Percentiles rank a stretch among this genome's conserved stretches.
Evolutionary conservation across 177 flowering plant species (phyloP).

Genomic region (Vitis hybrid): DNA sequence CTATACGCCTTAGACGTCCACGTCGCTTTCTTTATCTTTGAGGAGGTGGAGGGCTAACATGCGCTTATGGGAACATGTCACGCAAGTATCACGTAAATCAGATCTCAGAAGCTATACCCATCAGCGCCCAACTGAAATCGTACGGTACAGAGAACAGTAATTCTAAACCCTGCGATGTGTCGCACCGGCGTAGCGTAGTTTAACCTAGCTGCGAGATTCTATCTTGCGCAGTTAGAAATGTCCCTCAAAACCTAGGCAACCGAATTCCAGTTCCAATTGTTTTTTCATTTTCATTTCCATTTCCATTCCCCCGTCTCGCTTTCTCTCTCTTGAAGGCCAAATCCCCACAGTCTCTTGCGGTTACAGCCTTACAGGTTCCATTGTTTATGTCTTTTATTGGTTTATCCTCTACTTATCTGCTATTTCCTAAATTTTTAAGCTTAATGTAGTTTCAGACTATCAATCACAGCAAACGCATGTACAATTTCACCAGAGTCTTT

Average conservation of each 20-base stretch:
- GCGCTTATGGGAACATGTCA: too few relatives aligned
- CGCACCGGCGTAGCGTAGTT: too few relatives aligned
- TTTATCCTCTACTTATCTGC: neutral
- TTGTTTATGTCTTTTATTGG: neutral
- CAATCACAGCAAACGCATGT: neutral
- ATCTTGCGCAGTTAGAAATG: conserved; percentile 6
- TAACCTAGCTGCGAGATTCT: neutral
- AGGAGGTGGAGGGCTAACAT: too few relatives aligned
- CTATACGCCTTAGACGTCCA: too few relatives aligned
- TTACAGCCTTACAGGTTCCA: conserved; percentile 11
- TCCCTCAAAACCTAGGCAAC: conserved; percentile 12
- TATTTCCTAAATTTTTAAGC: neutral
- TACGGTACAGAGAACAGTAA: too few relatives aligned
- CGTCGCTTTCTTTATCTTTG: too few relatives aligned
- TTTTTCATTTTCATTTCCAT: neutral
- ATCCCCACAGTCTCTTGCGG: neutral
- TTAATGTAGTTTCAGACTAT: neutral
- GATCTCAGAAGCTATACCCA: too few relatives aligned
- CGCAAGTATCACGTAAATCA: too few relatives aligned
- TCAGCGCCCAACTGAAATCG: too few relatives aligned
- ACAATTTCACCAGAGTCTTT: neutral
- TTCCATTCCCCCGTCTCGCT: neutral
- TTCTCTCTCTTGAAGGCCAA: conserved; percentile 7
- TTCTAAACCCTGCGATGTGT: too few relatives aligned
- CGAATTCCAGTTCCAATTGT: neutral